Evolutionary conservation across 768 basidiomycete species (phyloP).

Genomic region (Calocybe gangraenosa): DNA sequence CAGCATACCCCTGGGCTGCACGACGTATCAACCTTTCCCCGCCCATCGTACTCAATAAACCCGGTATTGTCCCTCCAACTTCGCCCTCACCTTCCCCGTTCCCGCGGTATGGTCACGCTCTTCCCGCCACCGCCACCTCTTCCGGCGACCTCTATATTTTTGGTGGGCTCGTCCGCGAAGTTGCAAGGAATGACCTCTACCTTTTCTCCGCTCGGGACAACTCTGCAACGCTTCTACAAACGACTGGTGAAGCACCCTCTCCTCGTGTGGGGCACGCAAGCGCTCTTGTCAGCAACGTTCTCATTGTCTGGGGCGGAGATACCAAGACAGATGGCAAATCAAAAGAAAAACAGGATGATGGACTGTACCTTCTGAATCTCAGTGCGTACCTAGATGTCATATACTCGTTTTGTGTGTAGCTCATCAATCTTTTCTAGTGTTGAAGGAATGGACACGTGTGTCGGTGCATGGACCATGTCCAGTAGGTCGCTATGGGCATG

Average conservation of each 20-base stretch:
- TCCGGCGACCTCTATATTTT: constrained; percentile 93
- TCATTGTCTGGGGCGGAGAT: constrained; percentile 98
- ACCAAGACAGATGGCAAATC: constrained; percentile 74
- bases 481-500: constrained; percentile 91
- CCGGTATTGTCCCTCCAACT: constrained; percentile 58
- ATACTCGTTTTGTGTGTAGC: constrained; percentile 1
- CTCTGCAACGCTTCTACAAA: constrained; percentile 78
- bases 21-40: constrained; percentile 69
- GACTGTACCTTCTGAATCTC: constrained; percentile 89
- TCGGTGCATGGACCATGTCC: constrained; percentile 74
- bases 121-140: constrained; percentile 73
- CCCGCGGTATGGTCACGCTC: constrained; percentile 93
- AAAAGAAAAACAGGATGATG: constrained; percentile 85
- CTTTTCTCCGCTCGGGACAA: constrained; percentile 79
- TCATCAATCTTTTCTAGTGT: constrained; percentile 44
- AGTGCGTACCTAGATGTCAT: constrained; percentile 41
- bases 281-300: constrained; percentile 91
- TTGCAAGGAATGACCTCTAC: constrained; percentile 90
- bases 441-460: constrained; percentile 93
- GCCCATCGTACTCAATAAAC: constrained; percentile 59
- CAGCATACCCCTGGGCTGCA: constrained; percentile 81
- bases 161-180: constrained; percentile 91
- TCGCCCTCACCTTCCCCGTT: constrained; percentile 84
- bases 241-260: constrained; percentile 82
- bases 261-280: constrained; percentile 95